A percentile compares a stretch with the other conserved stretches of the same genome.
Conservation (phyloP, 2,329 filamentous ascomycete genomes). For the Diplodia intermedia region DNA sequence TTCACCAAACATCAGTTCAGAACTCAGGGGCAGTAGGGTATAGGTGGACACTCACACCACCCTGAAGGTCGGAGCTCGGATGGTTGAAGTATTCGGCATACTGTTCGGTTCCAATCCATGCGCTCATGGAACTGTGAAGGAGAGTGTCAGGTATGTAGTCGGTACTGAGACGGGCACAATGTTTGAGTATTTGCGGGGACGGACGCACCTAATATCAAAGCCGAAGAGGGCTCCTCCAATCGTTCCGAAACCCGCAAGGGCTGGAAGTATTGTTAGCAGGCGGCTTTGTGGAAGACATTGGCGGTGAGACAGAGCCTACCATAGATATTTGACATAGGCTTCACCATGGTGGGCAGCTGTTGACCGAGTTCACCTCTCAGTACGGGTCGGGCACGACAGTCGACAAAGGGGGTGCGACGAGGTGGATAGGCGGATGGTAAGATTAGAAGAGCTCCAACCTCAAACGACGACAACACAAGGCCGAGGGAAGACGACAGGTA, state of each 20-base stretch:
- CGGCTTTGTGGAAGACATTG: background rate
- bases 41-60: constrained; percentile 40
- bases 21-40: background rate
- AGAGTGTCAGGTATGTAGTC: background rate
- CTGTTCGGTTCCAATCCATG: constrained; percentile 56
- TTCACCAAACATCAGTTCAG: background rate
- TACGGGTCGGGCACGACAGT: background rate
- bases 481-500: background rate
- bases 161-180: constrained; percentile 50
- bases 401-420: background rate
- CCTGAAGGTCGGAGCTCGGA: constrained; percentile 56
- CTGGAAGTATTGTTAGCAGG: constrained; percentile 5
- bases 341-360: constrained; percentile 20
- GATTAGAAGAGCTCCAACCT: constrained; percentile 8
- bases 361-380: constrained; percentile 17
- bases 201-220: constrained; percentile 69
- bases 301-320: background rate
- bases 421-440: background rate
- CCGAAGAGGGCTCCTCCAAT: constrained; percentile 75
- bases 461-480: background rate
- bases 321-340: constrained; percentile 30
- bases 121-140: constrained; percentile 51
- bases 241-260: constrained; percentile 52
- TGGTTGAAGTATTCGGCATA: constrained; percentile 60
- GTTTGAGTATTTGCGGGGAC: background rate